Base-by-base conservation (phyloP, 1,284 basidiomycete genomes). In the Cystobasidium slooffiae region DNA sequence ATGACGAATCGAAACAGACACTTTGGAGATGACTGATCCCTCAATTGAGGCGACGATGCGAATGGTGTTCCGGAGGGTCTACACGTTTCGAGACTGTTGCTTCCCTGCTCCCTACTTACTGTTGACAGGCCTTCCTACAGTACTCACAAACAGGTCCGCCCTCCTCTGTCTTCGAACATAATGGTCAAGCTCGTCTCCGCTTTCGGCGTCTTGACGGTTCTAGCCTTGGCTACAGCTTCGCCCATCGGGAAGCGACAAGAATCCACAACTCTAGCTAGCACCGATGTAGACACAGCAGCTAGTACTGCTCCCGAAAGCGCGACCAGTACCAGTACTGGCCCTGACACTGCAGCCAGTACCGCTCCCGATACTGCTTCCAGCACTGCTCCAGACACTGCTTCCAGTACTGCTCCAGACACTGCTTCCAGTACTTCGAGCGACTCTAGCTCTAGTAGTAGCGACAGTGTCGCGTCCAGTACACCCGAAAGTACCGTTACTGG, bases 111-210 rank as follows among this genome's bases (percentile, higher is more conserved):
- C 31, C 31, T 31, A 31, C 31, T 31, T 31, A 31, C 31, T 31
- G 5, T 31, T 31, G 31, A 31, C 31, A 31, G 31, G 31, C 31
- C 31, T 31, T 31, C 31, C 31, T 5, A 31, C 31, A 1, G 31
- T 31, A 31, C 31, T 31, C 31, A 31, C 31, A 31, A 31, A 31
- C 31, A 31, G 31, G 31, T 31, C 5, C 31, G 7, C 14, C 6
- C 18, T 59, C 56, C n/a, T 41, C 53, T 14, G 10, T 37, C 9
- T n/a, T 41, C 37, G n/a, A 59, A 59, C 46, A 31, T 31, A 43
- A 59, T 59, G 56, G 56, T 59, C 8, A 59, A 59, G 31, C n/a
- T 59, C 22, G 56, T 31, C 56, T 39, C 56, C 56, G 37, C 56
- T 41, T 41, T 59, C 56, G 56, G 56, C 37, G 18, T 59, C 10